Percentiles rank a stretch among this genome's conserved stretches.
phyloP scores from a whole-genome alignment of 805 yeast species.

The Ogataea degrootiae region DNA sequence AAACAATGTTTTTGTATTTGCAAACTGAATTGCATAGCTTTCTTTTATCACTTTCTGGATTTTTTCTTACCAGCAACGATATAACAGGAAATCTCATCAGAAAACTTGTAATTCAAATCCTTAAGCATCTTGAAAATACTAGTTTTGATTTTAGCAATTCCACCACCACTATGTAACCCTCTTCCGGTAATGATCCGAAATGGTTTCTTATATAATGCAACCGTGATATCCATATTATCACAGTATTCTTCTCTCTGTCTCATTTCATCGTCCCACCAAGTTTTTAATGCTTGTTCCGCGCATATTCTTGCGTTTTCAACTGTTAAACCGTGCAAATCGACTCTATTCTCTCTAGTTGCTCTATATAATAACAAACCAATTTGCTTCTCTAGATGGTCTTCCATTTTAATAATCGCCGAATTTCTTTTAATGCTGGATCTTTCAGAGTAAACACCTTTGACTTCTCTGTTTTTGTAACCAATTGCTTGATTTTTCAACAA shows the following conservation, averaged over 20 bases:
- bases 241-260: conserved; percentile 35
- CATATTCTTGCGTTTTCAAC: conserved; percentile 43
- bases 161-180: conserved; percentile 63
- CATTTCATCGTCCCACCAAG: conserved; percentile 65
- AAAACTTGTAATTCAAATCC: conserved; percentile 35
- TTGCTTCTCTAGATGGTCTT: neutral
- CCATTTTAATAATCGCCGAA: neutral
- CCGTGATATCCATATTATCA: conserved; percentile 32
- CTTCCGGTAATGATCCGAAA: conserved; percentile 58
- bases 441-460: conserved; percentile 7
- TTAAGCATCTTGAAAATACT: conserved; percentile 38
- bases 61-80: conserved; percentile 37
- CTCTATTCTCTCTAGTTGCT: conserved; percentile 10
- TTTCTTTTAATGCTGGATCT: conserved; percentile 1
- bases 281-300: conserved; percentile 31
- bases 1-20: neutral
- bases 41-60: neutral
- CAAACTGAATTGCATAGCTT: neutral
- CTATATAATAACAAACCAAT: neutral
- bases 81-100: conserved; percentile 43
- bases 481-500: conserved; percentile 4
- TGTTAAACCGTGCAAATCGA: conserved; percentile 57
- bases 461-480: neutral
- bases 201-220: conserved; percentile 38
- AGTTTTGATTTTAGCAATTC: conserved; percentile 43